Evolutionary conservation across 306 rosid genomes (phyloP), one percentile per base, ranked within the genome.

Genomic region (Urtica urens): DNA sequence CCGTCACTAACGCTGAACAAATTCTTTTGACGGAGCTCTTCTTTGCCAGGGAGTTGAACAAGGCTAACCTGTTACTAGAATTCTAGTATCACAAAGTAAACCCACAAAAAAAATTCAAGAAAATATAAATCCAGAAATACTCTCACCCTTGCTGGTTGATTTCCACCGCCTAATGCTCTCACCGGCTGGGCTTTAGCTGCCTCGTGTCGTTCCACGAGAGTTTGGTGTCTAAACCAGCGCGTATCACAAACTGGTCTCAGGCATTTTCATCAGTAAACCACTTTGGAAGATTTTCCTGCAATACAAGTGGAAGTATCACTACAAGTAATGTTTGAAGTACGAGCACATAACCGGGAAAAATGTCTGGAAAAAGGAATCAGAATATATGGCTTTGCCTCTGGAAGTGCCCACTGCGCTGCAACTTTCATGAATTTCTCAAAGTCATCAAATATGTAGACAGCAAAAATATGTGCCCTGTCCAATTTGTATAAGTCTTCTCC

Each of bases 181-280:
- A 87, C 96, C 2, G 67, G 13, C 23, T 86, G 96, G 94, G 78
- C 72, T 83, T 83, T 62, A 74, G 25, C 45, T 80, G 88, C 47
- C 93, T 71, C 3, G 86, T 88, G 61, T 88, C 96, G 48, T 88
- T 88, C 96, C 94, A 88, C 43, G 81, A 42, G 38, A 88, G 94
- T 61, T 88, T 93, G 1, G 96, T 88, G 49, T 88, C 94, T 5
- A 70, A 62, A 60, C 83, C 86, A 63, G 94, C 82, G 46, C 94
- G 88, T 24, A 88, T 83, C 44, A 88, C 93, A 72, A 83, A 78
- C 67, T 88, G 96, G 43, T 88, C 96, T 22, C 94, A 64, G 34
- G 93, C 96, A 63, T 88, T 88, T 3, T 71, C 68, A 64, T 88
- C 96, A n/a, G 88, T 83, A 40, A 88, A 80, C 96, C 96, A 83